Conservation (phyloP, 805 yeast genomes). For the Saccharomyces jurei region DNA sequence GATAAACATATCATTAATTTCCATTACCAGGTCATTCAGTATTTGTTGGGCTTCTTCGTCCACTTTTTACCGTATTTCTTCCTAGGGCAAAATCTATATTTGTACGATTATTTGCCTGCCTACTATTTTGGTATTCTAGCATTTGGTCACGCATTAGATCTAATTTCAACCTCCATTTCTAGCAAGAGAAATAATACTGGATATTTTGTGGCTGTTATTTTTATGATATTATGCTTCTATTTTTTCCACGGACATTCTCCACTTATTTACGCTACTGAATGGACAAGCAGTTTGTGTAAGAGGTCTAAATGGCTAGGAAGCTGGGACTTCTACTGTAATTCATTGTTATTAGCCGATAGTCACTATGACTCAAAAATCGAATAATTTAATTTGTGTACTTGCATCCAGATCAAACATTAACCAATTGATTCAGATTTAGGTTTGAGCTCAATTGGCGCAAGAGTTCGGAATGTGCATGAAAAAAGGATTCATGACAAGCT, state of each 20-base stretch:
- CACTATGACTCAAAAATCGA: background rate
- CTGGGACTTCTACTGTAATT: slow-evolving; percentile 87
- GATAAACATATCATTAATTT: slow-evolving; percentile 51
- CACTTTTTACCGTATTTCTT: slow-evolving; percentile 70
- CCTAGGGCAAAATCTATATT: slow-evolving; percentile 85
- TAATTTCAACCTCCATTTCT: slow-evolving; percentile 37
- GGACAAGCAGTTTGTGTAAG: slow-evolving; percentile 68
- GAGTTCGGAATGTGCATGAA: background rate
- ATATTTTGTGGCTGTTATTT: slow-evolving; percentile 37
- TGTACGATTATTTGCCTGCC: slow-evolving; percentile 90
- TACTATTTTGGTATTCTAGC: slow-evolving; percentile 78
- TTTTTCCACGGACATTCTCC: slow-evolving; percentile 62
- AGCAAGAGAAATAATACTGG: slow-evolving; percentile 37
- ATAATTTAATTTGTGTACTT: background rate
- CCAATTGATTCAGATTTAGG: background rate
- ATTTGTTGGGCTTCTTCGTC: slow-evolving; percentile 61
- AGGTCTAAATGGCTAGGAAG: slow-evolving; percentile 47
- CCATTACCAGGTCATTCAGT: slow-evolving; percentile 54
- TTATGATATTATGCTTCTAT: slow-evolving; percentile 43
- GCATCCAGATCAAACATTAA: background rate
- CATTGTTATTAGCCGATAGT: slow-evolving; percentile 31
- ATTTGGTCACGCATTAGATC: slow-evolving; percentile 56
- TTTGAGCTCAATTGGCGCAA: background rate
- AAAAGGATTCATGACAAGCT: background rate
- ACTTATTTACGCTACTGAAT: slow-evolving; percentile 65